Conservation (phyloP, 805 yeast species). For the Saturnispora mendoncae region DNA sequence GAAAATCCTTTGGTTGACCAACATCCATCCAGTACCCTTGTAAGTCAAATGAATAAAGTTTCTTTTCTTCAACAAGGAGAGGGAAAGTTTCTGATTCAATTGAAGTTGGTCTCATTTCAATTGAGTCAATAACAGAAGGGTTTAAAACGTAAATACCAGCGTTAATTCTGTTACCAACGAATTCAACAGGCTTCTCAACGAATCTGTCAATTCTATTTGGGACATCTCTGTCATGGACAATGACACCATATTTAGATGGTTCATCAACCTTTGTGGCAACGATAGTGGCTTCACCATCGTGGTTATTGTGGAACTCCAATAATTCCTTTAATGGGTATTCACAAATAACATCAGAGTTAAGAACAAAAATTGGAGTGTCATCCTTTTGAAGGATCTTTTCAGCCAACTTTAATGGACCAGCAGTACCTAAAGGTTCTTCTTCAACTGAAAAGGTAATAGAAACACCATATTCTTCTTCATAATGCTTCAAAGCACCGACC, state of each 20-base stretch:
- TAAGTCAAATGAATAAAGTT: slow-evolving; percentile 89
- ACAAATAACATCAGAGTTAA: slow-evolving; percentile 97
- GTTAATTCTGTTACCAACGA: slow-evolving; percentile 98
- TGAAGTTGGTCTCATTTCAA: slow-evolving; percentile 97
- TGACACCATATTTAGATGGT: slow-evolving; percentile 99
- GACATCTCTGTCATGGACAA: slow-evolving; percentile 92
- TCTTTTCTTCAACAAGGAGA: slow-evolving; percentile 76
- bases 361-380: slow-evolving; percentile 91
- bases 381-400: slow-evolving; percentile 90
- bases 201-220: slow-evolving; percentile 96
- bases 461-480: slow-evolving; percentile 92
- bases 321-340: slow-evolving; percentile 95
- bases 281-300: slow-evolving; percentile 97
- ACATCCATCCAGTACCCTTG: slow-evolving; percentile 99
- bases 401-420: slow-evolving; percentile 98
- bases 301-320: slow-evolving; percentile 85
- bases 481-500: slow-evolving; percentile 90
- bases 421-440: slow-evolving; percentile 98
- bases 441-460: slow-evolving; percentile 94
- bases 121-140: slow-evolving; percentile 94
- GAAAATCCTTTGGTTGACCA: slow-evolving; percentile 99
- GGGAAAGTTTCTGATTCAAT: slow-evolving; percentile 99
- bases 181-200: slow-evolving; percentile 98
- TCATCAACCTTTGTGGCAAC: slow-evolving; percentile 99
- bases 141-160: slow-evolving; percentile 98